Evolutionary conservation across 2,329 filamentous ascomycete genomes (phyloP).

Genomic region (Gliomastix tumulicola): DNA sequence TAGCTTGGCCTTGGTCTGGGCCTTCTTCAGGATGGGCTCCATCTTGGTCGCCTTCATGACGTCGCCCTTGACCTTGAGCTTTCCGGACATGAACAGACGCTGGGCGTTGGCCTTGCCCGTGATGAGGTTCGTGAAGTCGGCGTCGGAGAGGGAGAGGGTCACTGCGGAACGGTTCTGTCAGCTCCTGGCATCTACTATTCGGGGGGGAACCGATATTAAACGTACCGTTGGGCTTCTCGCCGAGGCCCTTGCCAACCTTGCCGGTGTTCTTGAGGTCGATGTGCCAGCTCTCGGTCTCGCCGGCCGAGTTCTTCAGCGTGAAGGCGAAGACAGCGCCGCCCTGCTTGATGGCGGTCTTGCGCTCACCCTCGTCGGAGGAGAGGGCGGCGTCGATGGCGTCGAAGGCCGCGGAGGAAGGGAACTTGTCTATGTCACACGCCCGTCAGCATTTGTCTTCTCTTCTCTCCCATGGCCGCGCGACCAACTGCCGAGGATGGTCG

Average conservation of each 20-base stretch:
- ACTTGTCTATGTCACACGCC: constrained; percentile 52
- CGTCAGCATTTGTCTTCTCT: constrained; percentile 1
- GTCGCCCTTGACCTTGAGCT: constrained; percentile 96
- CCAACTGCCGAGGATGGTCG: too few relatives aligned
- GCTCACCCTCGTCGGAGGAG: constrained; percentile 59
- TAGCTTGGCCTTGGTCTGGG: constrained; percentile 77
- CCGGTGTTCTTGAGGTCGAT: constrained; percentile 93
- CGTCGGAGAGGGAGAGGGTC: constrained; percentile 76
- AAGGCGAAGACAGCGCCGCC: constrained; percentile 86
- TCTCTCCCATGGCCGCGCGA: neutral
- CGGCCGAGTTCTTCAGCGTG: constrained; percentile 79
- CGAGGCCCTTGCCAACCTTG: constrained; percentile 68
- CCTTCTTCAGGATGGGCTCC: constrained; percentile 86
- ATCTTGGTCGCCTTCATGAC: constrained; percentile 99
- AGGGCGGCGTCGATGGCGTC: constrained; percentile 77
- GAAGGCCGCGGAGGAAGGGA: constrained; percentile 87
- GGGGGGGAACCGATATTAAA: neutral
- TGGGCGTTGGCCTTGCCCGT: constrained; percentile 89
- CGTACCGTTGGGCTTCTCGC: constrained; percentile 75
- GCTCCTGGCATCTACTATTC: neutral
- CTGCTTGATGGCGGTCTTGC: constrained; percentile 83
- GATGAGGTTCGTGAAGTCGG: constrained; percentile 79
- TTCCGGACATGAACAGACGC: constrained; percentile 94
- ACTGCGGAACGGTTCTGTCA: constrained; percentile 41
- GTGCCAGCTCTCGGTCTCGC: constrained; percentile 81